phyloP scores from a whole-genome alignment of 2,329 filamentous ascomycete genomes.

The Leptographium wingfieldii region DNA sequence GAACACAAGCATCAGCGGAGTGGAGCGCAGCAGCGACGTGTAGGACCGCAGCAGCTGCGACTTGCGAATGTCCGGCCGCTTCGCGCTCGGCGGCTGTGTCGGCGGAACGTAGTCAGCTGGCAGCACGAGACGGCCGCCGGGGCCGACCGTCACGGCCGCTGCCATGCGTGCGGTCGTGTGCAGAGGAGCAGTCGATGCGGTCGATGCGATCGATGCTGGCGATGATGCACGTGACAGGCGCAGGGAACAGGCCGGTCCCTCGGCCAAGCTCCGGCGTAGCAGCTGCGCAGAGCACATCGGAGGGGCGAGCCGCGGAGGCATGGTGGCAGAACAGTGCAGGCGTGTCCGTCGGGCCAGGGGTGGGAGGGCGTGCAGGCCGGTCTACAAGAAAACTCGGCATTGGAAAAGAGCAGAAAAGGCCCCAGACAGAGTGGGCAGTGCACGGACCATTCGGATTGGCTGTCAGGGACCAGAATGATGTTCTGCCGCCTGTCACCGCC shows the following conservation, averaged over 20 bases:
- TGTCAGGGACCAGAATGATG: background rate
- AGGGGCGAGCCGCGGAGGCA: conserved; percentile 5
- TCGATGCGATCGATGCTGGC: background rate
- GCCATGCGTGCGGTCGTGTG: conserved; percentile 1
- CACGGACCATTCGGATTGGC: background rate
- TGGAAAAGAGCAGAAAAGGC: background rate
- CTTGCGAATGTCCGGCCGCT: conserved; percentile 77
- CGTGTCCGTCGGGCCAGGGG: background rate
- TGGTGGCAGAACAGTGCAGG: background rate
- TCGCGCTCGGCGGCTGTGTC: conserved; percentile 77
- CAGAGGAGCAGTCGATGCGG: background rate
- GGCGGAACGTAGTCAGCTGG: conserved; percentile 43
- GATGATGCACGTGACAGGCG: background rate
- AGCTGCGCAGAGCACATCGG: background rate
- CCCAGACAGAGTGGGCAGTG: background rate
- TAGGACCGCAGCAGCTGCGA: conserved; percentile 78
- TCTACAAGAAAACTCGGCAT: background rate
- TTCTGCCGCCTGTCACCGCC: conserved; percentile 10
- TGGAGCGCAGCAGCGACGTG: conserved; percentile 74
- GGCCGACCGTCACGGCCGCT: background rate
- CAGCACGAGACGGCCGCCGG: conserved; percentile 21
- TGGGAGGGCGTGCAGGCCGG: no score
- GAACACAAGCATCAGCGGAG: conserved; percentile 77
- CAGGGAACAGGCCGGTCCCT: background rate
- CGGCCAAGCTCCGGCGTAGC: conserved; percentile 8